Evolutionary conservation across 1,284 basidiomycete species (phyloP).

Genomic region (Wolfiporia cocos): DNA sequence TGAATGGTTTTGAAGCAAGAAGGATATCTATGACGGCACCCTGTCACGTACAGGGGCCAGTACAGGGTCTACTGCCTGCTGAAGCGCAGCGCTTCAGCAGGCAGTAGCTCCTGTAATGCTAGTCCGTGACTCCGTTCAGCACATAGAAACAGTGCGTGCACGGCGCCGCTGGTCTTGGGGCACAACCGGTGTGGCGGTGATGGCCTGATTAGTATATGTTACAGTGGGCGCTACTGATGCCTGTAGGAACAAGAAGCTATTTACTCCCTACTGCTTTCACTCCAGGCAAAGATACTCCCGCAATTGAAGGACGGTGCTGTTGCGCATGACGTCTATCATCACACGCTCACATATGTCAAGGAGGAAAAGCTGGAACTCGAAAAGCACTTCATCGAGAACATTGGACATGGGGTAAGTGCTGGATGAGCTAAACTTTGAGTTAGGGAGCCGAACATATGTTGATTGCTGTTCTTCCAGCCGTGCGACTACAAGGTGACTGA

Average conservation of each 20-base stretch:
- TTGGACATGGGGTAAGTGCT: conserved; percentile 78
- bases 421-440: neutral
- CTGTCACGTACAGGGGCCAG: no score
- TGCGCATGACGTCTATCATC: conserved; percentile 77
- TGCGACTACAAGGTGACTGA: conserved; percentile 96
- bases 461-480: conserved; percentile 89
- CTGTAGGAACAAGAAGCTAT: conserved; percentile 82
- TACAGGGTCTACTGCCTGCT: no score
- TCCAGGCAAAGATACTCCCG: conserved; percentile 75
- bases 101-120: no score
- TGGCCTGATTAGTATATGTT: no score
- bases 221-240: conserved; percentile 1
- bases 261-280: conserved; percentile 72
- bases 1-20: no score
- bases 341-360: conserved; percentile 68
- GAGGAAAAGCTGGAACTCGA: conserved; percentile 81
- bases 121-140: no score
- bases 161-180: no score
- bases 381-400: conserved; percentile 81
- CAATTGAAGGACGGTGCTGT: conserved; percentile 80
- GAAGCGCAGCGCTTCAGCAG: no score
- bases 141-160: no score
- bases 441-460: neutral
- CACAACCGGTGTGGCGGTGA: no score
- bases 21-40: no score